A percentile compares a stretch with the other conserved stretches of the same genome.
Conservation (phyloP, 192 early-diverging fungal genomes). For the Coemansia aciculifera region DNA sequence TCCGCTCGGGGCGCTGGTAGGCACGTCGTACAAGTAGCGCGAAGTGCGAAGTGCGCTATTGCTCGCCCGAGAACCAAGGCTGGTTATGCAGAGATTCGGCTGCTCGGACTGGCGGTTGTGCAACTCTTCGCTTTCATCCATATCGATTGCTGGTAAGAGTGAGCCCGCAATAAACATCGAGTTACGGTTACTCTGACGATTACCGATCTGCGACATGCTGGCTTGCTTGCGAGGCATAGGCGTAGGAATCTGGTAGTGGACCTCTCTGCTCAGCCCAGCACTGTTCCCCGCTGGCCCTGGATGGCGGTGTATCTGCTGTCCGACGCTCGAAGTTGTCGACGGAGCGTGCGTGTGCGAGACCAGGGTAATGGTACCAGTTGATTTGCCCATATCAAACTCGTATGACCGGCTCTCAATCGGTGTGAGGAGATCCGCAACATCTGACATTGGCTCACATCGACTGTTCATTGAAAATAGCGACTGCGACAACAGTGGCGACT, state of each 20-base stretch:
- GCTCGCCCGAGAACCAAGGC: conserved; percentile 15
- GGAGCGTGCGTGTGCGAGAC: conserved; percentile 11
- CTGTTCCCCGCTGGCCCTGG: background rate
- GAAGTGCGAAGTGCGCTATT: conserved; percentile 22
- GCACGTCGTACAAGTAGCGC: conserved; percentile 51
- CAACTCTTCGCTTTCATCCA: conserved; percentile 1
- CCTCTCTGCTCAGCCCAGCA: background rate
- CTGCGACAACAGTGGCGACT: conserved; percentile 23
- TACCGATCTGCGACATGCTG: conserved; percentile 44
- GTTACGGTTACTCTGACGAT: conserved; percentile 29
- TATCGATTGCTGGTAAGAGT: conserved; percentile 17
- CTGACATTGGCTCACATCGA: conserved; percentile 39
- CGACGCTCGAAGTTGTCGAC: background rate
- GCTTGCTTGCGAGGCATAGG: conserved; percentile 29
- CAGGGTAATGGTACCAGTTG: conserved; percentile 18
- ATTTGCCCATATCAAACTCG: conserved; percentile 20
- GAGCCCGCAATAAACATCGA: conserved; percentile 45
- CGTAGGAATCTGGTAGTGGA: background rate
- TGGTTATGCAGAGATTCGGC: conserved; percentile 5
- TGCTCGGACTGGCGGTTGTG: conserved; percentile 1
- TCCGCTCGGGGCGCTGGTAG: conserved; percentile 11
- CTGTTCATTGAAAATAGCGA: conserved; percentile 39
- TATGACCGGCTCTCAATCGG: conserved; percentile 23
- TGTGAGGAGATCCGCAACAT: conserved; percentile 29
- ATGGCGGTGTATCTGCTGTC: background rate